These are phyloP conservation scores for Eimeria tenella DNA, from an alignment of 169 alveolate genomes.

Conservation along the genomic window DNA sequence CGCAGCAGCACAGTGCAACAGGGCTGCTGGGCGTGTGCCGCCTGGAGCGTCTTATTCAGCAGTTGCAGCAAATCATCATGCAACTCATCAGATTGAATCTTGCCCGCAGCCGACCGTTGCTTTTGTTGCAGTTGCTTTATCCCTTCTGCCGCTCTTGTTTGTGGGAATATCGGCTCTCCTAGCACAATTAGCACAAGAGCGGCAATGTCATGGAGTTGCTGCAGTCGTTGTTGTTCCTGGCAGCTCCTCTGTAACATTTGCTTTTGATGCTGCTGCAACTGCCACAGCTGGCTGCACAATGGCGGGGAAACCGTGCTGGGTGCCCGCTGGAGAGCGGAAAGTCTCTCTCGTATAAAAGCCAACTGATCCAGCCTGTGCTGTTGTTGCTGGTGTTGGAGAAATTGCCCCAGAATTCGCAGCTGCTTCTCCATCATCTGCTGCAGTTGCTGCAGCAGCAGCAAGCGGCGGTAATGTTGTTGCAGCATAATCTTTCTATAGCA, in stretches of 20 bases:
- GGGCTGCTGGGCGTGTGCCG: conserved; percentile 20
- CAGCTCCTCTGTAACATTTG: neutral
- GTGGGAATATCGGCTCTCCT: neutral
- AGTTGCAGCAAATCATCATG: conserved; percentile 34
- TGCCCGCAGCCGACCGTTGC: neutral
- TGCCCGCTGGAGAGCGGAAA: neutral
- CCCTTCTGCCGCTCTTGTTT: conserved; percentile 5
- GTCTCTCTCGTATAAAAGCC: conserved; percentile 30
- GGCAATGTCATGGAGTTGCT: conserved; percentile 10
- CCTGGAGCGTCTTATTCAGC: conserved; percentile 34
- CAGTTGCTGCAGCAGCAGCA: conserved; percentile 45
- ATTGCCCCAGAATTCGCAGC: neutral
- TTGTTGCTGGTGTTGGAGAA: conserved; percentile 34
- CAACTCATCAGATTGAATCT: neutral
- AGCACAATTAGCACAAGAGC: neutral
- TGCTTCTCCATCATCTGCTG: conserved; percentile 32
- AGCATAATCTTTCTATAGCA: conserved; percentile 54
- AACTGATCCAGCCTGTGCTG: conserved; percentile 47
- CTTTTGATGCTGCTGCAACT: conserved; percentile 57
- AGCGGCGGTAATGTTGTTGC: conserved; percentile 11
- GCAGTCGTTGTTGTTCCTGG: conserved; percentile 51
- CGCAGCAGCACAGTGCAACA: conserved; percentile 25
- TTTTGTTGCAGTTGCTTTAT: conserved; percentile 6
- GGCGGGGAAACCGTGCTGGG: conserved; percentile 17
- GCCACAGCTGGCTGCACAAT: conserved; percentile 34